These are phyloP conservation scores for Pythium folliculosum DNA, from an alignment of 352 stramenopile species.

Conservation along the genomic window DNA sequence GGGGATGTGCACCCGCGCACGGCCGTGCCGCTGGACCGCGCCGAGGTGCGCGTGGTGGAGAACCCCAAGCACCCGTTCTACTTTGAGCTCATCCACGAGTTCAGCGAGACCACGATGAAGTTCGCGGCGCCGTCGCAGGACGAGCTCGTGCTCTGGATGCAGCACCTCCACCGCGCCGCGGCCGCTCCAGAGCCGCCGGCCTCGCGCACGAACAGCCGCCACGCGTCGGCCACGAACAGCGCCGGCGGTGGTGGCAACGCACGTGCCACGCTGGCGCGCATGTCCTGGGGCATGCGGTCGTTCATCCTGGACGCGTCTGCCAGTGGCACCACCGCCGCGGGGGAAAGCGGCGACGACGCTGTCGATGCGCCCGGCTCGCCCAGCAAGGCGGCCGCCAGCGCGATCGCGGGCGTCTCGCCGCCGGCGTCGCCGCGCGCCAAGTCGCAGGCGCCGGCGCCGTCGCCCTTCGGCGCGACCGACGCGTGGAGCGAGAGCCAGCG, in stretches of 20 bases:
- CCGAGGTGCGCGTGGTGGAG: conserved; percentile 59
- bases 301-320: conserved; percentile 65
- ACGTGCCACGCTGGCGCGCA: conserved; percentile 47
- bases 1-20: conserved; percentile 56
- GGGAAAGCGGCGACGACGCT: neutral
- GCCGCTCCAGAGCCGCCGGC: conserved; percentile 48
- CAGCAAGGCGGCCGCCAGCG: conserved; percentile 4
- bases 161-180: conserved; percentile 51
- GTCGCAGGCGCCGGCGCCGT: neutral
- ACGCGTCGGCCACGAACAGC: conserved; percentile 20
- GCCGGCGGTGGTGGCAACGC: neutral
- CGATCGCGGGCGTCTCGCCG: neutral
- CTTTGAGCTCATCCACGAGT: conserved; percentile 78
- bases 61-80: conserved; percentile 77
- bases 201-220: conserved; percentile 14
- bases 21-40: conserved; percentile 64
- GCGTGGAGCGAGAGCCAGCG: conserved; percentile 29
- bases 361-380: conserved; percentile 3
- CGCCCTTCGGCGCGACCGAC: conserved; percentile 23
- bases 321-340: neutral
- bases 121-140: conserved; percentile 69
- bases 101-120: conserved; percentile 75
- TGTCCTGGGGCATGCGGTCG: conserved; percentile 76
- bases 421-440: conserved; percentile 8
- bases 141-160: conserved; percentile 62